Base-by-base conservation (phyloP, 305 asterid genomes). In the Salvia sclarea region DNA sequence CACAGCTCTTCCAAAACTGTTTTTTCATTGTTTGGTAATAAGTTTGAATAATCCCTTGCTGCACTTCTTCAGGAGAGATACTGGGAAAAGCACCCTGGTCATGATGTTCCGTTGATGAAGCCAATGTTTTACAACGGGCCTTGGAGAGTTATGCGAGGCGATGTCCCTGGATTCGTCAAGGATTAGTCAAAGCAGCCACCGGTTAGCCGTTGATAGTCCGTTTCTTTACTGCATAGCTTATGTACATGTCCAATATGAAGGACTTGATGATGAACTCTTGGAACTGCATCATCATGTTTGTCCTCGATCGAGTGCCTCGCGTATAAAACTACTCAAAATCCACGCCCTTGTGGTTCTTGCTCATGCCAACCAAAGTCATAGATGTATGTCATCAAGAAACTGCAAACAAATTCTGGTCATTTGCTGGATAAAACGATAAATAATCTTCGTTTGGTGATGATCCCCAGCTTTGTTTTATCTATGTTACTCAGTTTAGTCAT, bases 81-180 rank as follows among this genome's bases (percentile, higher is more conserved):
- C 67, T 88, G 96, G 98, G 97, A 90, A 71, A 85, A 83, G 17
- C 98, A 92, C 64, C 97, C 96, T 13, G 97, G 98, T 56, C 84
- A 84, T 69, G 79, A 57, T 41, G 97, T 86, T 71, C 96, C 95
- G 11, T 60, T 90, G 47, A 92, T 92, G 98, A 85, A 88, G 74
- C 98, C 98, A 24, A 81, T 74, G 78, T 90, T 92, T 72, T 90
- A 90, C 30, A 78, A 81, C 5, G 98, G 98, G 58, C 98, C 98
- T 71, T 92, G 98, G 98, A 84, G 83, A 77, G 95, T 92, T 38
- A 75, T 85, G 79, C 76, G 90, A 72, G 97, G 98, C 5, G 92
- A 92, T 3, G 93, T 89, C 71, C 98, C 96, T 57, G 71, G 73
- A 17, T 83, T 38, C 57, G 58, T 75, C 65, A 77, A 84, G 84